phyloP scores from a whole-genome alignment of 2,329 filamentous ascomycete genomes.

The Aureobasidium sp. region DNA sequence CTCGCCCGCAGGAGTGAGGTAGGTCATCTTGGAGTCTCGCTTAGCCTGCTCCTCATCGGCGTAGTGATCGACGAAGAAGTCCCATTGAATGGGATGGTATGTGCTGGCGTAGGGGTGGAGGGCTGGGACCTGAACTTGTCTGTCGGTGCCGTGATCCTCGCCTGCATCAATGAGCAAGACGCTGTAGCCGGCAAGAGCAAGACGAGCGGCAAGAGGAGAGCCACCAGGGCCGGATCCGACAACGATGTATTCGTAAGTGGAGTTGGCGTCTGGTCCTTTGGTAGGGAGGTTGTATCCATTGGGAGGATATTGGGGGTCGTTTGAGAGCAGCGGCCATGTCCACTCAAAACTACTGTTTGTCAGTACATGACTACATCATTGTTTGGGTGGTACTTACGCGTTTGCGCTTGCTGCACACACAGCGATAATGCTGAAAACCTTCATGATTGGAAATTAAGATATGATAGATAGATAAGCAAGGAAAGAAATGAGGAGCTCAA shows the following conservation, averaged over 20 bases:
- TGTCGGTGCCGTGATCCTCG: constrained; percentile 47
- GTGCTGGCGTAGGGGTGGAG: constrained; percentile 49
- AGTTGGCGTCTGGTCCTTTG: constrained; percentile 10
- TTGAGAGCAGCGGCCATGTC: background rate
- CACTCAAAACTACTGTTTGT: background rate
- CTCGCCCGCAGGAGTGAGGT: constrained; percentile 44
- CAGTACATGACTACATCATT: background rate
- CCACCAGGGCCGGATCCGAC: constrained; percentile 56
- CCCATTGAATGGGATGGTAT: constrained; percentile 52
- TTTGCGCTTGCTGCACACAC: background rate
- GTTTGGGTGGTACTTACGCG: background rate
- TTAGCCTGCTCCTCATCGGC: constrained; percentile 46
- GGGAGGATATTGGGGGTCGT: background rate
- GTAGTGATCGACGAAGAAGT: constrained; percentile 60
- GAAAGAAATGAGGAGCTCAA: background rate
- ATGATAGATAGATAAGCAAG: background rate
- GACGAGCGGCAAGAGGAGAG: constrained; percentile 51
- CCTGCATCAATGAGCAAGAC: constrained; percentile 57
- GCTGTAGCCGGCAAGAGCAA: constrained; percentile 54
- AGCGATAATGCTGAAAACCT: background rate
- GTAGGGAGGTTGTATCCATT: constrained; percentile 5
- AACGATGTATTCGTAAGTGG: constrained; percentile 54
- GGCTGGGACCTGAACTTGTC: constrained; percentile 49
- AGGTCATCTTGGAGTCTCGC: constrained; percentile 54
- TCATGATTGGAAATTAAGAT: background rate